Evolutionary conservation across 192 early-diverging fungal species (phyloP), one percentile per base, ranked within the genome.

Genomic region (Coemansia guatemalensis): DNA sequence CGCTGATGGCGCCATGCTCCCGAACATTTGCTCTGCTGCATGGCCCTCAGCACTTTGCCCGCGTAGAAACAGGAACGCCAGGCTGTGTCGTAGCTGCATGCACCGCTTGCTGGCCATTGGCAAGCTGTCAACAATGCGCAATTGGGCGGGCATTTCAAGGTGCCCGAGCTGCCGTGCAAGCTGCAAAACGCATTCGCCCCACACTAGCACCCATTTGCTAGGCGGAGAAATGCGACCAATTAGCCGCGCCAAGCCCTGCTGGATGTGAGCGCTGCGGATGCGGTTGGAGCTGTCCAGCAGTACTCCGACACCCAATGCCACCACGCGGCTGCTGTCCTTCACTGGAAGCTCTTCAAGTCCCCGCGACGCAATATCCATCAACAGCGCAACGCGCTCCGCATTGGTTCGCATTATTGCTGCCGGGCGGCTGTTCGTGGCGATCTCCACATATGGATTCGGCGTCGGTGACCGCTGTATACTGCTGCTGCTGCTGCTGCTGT

Each of bases 1-100:
- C 1, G 51, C 69, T 9, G 54, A 49, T 1, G 21, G 55, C 12
- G 58, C 62, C 57, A 74, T 41, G 24, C 54, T 56, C 2, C 53
- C 35, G 24, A 64, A 11, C 9, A 58, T 32, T 14, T 60, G 27
- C n/a, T 51, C 53, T 1, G 21, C 35, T 55, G 58, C 23, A 8
- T 20, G 14, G 23, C 4, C 33, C 9, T 62, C 44, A 20, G 52
- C 17, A 5, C 55, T 32, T 6, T 64, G 58, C 51, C 60, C 20
- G 17, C 72, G 66, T 41, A 74, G 48, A 47, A 74, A 60, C 32
- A 68, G 22, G 53, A 68, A 74, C 7, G 66, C 57, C 56, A 74
- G 58, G 21, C 66, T 68, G 48, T 55, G 66, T 44, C 72, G 65
- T 8, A 74, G 17, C 48, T 74, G 61, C 66, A 74, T 74, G 53